Conservation (phyloP, 177 flowering plant species). For the Vitis hybrid region DNA sequence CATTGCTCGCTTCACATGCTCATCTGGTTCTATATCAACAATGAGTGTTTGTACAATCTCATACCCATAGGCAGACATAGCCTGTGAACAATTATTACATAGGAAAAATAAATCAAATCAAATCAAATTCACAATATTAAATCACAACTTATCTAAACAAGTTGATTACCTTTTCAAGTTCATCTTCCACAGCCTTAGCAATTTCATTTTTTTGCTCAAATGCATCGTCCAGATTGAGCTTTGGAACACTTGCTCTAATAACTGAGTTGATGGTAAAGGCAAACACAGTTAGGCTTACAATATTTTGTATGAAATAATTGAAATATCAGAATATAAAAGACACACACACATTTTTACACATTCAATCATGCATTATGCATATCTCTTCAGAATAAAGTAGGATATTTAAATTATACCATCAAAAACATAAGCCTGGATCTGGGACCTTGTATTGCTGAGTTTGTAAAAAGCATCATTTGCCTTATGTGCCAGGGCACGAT, state of each 20-base stretch:
- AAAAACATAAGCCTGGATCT: constrained; percentile 85
- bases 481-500: constrained; percentile 75
- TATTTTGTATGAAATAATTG: not conserved
- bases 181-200: constrained; percentile 81
- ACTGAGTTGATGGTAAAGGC: constrained; percentile 31
- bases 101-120: not conserved
- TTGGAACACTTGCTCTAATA: constrained; percentile 81
- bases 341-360: too few species aligned
- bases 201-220: constrained; percentile 88
- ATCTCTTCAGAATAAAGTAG: not conserved
- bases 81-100: constrained; percentile 36
- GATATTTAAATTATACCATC: constrained; percentile 50
- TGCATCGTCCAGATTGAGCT: constrained; percentile 67
- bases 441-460: constrained; percentile 71
- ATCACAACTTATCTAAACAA: not conserved
- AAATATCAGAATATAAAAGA: not conserved
- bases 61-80: constrained; percentile 91
- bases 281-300: not conserved
- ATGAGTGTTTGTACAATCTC: constrained; percentile 86
- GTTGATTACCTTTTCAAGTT: constrained; percentile 68
- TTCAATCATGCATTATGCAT: not conserved
- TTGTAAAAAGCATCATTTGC: constrained; percentile 87
- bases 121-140: not conserved
- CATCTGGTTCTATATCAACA: constrained; percentile 87
- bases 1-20: constrained; percentile 83